phyloP scores from a whole-genome alignment of 2,329 filamentous ascomycete genomes.

The Fusarium siculi region DNA sequence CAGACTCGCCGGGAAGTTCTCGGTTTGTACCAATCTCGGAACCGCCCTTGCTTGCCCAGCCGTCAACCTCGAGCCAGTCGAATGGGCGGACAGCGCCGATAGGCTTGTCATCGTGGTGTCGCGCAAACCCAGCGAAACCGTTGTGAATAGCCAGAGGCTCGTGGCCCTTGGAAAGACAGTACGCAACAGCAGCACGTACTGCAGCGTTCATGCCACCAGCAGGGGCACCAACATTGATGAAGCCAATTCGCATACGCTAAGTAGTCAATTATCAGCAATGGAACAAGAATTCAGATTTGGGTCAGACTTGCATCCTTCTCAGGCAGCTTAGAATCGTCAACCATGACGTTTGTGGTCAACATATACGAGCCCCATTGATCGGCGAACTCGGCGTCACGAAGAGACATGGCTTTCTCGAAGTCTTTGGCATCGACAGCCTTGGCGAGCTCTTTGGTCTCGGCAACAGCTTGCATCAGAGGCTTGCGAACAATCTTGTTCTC shows the following conservation, averaged over 20 bases:
- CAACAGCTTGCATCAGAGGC: constrained; percentile 88
- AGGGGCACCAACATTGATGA: constrained; percentile 96
- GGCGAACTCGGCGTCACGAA: constrained; percentile 92
- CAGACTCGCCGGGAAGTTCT: constrained; percentile 85
- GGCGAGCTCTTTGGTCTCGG: constrained; percentile 85
- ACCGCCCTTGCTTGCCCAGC: constrained; percentile 95
- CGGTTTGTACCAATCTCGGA: constrained; percentile 99
- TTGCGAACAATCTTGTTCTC: constrained; percentile 98
- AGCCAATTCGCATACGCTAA: constrained; percentile 89
- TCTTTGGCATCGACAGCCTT: constrained; percentile 85
- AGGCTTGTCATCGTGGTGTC: constrained; percentile 88
- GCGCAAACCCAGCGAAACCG: constrained; percentile 91
- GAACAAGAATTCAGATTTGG: background rate
- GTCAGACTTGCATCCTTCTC: constrained; percentile 71
- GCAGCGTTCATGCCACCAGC: constrained; percentile 99
- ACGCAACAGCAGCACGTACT: constrained; percentile 90
- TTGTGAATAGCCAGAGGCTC: constrained; percentile 94
- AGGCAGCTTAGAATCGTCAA: constrained; percentile 74
- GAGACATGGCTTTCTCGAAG: constrained; percentile 86
- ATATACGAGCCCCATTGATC: constrained; percentile 93
- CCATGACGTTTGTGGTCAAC: constrained; percentile 86
- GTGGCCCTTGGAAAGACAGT: constrained; percentile 92
- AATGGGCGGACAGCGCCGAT: constrained; percentile 85
- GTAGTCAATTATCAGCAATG: constrained; percentile 43
- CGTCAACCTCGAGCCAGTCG: constrained; percentile 92